Evolutionary conservation across 495 filamentous ascomycete genomes (phyloP).

Genomic region (Aspergillus ellipticus): DNA sequence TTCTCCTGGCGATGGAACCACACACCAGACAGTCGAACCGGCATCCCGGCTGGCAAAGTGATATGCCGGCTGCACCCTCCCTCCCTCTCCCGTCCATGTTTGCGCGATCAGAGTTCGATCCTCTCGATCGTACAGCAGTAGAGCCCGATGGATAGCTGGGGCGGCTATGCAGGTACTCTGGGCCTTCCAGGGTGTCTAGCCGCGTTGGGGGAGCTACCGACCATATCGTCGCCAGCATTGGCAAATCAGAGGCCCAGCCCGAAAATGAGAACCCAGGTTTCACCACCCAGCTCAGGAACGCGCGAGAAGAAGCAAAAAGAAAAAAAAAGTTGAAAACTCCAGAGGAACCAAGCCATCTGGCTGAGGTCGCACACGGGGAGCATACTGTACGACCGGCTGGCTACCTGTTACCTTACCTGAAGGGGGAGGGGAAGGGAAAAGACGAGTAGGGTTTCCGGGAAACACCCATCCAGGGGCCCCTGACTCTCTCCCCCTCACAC

Average conservation of each 20-base stretch:
- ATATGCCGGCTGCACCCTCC: neutral
- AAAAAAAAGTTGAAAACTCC: neutral
- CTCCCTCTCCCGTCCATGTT: conserved; percentile 9
- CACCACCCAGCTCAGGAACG: neutral
- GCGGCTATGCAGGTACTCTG: conserved; percentile 5
- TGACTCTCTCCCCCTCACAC: conserved; percentile 2
- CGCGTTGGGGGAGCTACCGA: conserved; percentile 1
- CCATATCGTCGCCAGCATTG: neutral
- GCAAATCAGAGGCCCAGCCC: conserved; percentile 6
- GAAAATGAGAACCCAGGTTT: conserved; percentile 9
- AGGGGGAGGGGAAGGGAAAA: too few species aligned
- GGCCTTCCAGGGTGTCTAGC: neutral
- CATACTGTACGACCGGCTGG: neutral
- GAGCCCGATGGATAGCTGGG: neutral
- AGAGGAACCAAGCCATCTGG: neutral
- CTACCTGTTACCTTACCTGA: too few species aligned
- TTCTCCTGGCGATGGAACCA: too few species aligned
- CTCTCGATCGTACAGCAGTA: conserved; percentile 4
- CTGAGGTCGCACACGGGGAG: neutral
- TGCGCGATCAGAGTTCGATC: neutral
- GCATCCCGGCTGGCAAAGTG: neutral
- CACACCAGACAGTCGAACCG: too few species aligned
- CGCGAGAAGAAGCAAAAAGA: conserved; percentile 4
- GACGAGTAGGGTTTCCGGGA: neutral
- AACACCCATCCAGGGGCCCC: conserved; percentile 12